Percentiles rank a stretch among this genome's conserved stretches.
Evolutionary conservation across 2,329 filamentous ascomycete genomes (phyloP).

Genomic region (Fusarium globosum): DNA sequence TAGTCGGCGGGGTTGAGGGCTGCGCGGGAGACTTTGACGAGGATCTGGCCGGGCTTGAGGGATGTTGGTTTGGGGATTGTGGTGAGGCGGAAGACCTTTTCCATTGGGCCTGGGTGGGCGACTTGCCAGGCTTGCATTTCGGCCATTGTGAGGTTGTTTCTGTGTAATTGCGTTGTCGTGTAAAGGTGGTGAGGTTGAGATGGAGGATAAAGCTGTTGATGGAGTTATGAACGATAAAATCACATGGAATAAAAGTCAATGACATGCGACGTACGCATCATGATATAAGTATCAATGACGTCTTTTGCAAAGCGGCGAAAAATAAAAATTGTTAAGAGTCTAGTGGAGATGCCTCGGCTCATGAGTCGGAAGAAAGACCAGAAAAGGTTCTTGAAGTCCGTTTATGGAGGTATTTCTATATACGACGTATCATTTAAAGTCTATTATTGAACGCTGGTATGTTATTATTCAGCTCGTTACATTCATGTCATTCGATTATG

Average conservation of each 20-base stretch:
- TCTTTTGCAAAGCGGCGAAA: conserved; percentile 5
- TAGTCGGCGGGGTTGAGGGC: conserved; percentile 62
- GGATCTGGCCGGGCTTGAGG: conserved; percentile 48
- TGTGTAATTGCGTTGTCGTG: neutral
- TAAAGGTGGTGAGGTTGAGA: neutral
- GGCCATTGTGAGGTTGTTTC: neutral
- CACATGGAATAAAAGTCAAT: neutral
- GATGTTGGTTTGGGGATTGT: conserved; percentile 31
- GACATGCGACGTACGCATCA: neutral
- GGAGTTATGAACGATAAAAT: neutral
- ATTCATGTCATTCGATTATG: neutral
- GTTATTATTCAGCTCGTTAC: neutral
- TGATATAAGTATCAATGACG: conserved; percentile 23
- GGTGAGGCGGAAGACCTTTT: conserved; percentile 38
- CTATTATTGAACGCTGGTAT: neutral
- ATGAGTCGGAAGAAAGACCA: neutral
- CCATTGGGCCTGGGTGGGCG: conserved; percentile 41
- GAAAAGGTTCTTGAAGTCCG: neutral
- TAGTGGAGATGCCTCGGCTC: conserved; percentile 24
- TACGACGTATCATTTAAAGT: neutral
- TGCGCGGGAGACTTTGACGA: conserved; percentile 57
- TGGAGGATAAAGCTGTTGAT: neutral
- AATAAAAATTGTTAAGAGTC: conserved; percentile 9
- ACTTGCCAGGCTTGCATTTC: conserved; percentile 48
- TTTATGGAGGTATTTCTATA: neutral